Conservation (phyloP, 495 filamentous ascomycete species). For the Trichoderma parareesei region DNA sequence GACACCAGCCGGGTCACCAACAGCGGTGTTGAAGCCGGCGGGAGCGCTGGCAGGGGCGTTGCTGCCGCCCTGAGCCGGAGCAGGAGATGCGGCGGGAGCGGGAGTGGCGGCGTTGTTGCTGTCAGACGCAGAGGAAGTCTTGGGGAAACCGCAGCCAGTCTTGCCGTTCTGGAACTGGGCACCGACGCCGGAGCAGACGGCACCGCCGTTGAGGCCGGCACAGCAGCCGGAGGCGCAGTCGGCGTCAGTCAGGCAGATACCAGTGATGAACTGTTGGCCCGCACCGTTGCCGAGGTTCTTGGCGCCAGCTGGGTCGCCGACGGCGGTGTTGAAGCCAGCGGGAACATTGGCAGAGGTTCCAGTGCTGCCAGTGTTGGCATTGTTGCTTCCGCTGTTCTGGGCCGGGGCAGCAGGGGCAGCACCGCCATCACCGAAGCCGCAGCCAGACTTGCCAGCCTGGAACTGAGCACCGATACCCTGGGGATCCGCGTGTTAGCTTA, state of each 20-base stretch:
- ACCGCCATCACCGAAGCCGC: conserved; percentile 35
- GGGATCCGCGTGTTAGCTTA: conserved; percentile 19
- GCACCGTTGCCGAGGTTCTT: conserved; percentile 31
- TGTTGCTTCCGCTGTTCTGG: conserved; percentile 18
- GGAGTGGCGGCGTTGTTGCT: conserved; percentile 22
- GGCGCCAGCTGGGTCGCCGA: conserved; percentile 22
- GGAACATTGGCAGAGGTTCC: conserved; percentile 10
- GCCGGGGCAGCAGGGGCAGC: conserved; percentile 23
- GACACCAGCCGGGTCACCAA: conserved; percentile 22
- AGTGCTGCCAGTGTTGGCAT: conserved; percentile 28
- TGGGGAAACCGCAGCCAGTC: conserved; percentile 37
- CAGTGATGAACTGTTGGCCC: conserved; percentile 32
- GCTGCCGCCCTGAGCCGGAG: conserved; percentile 11
- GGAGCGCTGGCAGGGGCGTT: conserved; percentile 10
- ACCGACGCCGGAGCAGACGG: conserved; percentile 20
- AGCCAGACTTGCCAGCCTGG: conserved; percentile 39
- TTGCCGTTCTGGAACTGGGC: conserved; percentile 37
- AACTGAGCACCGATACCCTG: conserved; percentile 27
- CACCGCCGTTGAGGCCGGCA: conserved; percentile 26
- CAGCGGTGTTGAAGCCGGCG: conserved; percentile 6
- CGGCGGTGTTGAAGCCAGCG: conserved; percentile 6
- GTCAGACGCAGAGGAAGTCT: not conserved
- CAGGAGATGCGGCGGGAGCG: conserved; percentile 25
- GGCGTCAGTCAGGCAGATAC: conserved; percentile 30
- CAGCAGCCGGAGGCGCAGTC: conserved; percentile 37